Percentiles rank a stretch among this genome's conserved stretches.
These are phyloP conservation scores for Pulveroboletus sp. DNA, from an alignment of 768 basidiomycete species.

Conservation along the genomic window DNA sequence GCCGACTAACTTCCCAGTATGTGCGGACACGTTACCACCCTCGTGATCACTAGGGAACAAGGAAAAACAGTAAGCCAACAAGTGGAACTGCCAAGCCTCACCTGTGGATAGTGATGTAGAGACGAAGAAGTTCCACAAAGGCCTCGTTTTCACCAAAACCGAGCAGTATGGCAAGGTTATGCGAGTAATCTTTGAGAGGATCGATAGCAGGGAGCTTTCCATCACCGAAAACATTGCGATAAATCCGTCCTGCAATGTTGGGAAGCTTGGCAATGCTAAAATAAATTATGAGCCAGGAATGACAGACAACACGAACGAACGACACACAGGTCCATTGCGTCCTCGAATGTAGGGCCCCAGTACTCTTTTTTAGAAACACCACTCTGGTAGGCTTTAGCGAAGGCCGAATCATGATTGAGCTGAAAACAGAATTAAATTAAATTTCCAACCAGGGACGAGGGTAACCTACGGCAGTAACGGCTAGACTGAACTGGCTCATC, in stretches of 20 bases:
- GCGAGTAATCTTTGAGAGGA: constrained; percentile 78
- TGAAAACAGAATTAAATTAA: constrained; percentile 27
- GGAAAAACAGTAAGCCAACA: neutral
- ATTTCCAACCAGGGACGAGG: neutral
- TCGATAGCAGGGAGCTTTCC: constrained; percentile 90
- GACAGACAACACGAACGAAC: neutral
- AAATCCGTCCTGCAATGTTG: constrained; percentile 92
- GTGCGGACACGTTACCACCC: constrained; percentile 97
- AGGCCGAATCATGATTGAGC: constrained; percentile 95
- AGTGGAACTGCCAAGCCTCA: constrained; percentile 17
- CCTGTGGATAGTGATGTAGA: constrained; percentile 98
- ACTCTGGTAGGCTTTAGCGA: constrained; percentile 91
- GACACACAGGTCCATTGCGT: constrained; percentile 79
- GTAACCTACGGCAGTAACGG: constrained; percentile 80
- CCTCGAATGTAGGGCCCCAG: constrained; percentile 93
- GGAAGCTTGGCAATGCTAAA: constrained; percentile 92
- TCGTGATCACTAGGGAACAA: constrained; percentile 75
- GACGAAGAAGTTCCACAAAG: constrained; percentile 91
- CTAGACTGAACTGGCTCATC: constrained; percentile 97
- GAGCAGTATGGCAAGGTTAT: constrained; percentile 85
- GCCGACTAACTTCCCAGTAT: constrained; percentile 90
- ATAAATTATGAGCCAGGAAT: constrained; percentile 3
- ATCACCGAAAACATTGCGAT: constrained; percentile 81
- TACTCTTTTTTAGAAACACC: constrained; percentile 95
- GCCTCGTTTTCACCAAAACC: constrained; percentile 86